Conservation (phyloP, 345 rosid species). For the Fremontodendron californicum region DNA sequence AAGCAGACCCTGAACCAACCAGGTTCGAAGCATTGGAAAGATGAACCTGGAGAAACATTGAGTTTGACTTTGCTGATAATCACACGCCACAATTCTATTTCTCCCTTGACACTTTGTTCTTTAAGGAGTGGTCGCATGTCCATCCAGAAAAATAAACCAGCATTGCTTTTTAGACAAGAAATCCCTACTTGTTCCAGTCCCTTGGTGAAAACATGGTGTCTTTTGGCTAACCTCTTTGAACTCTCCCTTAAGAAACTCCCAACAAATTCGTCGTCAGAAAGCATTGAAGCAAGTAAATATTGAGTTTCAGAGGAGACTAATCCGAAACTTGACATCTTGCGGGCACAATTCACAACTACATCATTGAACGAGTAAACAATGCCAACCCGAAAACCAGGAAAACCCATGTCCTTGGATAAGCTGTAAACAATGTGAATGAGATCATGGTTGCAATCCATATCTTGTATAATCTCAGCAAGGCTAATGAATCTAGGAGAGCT, state of each 20-base stretch:
- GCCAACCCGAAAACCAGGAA: constrained; percentile 84
- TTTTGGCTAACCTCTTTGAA: constrained; percentile 42
- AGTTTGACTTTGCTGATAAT: constrained; percentile 66
- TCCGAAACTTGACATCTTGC: constrained; percentile 89
- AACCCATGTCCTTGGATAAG: constrained; percentile 89
- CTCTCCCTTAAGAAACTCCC: constrained; percentile 46
- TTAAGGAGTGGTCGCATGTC: constrained; percentile 54
- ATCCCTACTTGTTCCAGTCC: constrained; percentile 53
- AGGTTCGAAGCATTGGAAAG: constrained; percentile 67
- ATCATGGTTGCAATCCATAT: constrained; percentile 42
- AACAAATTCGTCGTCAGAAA: constrained; percentile 59
- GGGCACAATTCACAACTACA: constrained; percentile 48
- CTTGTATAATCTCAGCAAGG: constrained; percentile 56
- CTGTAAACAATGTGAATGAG: constrained; percentile 74
- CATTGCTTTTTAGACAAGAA: constrained; percentile 51
- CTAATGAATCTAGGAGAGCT: constrained; percentile 50
- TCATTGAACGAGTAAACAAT: constrained; percentile 78
- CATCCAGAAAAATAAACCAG: constrained; percentile 83
- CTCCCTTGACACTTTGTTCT: constrained; percentile 42
- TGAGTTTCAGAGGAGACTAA: constrained; percentile 78
- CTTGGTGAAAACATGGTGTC: constrained; percentile 41
- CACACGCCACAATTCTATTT: constrained; percentile 57
- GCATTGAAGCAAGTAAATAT: constrained; percentile 60
- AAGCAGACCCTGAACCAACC: constrained; percentile 93
- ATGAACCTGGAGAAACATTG: constrained; percentile 78